Base-by-base conservation (phyloP, 2,329 filamentous ascomycete species). In the Aspergillus ustus region DNA sequence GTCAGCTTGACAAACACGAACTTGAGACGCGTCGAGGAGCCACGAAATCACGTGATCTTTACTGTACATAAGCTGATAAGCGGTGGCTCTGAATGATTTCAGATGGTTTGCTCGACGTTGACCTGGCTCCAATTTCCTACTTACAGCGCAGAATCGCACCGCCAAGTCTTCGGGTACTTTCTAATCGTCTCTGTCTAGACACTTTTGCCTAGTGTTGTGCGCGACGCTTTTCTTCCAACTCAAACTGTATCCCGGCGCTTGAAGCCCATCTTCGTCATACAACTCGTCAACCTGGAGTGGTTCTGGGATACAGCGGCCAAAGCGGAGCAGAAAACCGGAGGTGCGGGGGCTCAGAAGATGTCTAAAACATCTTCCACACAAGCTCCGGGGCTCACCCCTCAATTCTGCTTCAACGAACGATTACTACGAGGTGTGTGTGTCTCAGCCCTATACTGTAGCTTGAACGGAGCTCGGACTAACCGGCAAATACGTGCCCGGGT, bases 351-450 rank as follows among this genome's bases (percentile, higher is more conserved):
- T 57, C 62, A 62, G 56, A 77, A 70, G 48, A 82, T 82, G 80
- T 73, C 77, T 67, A 69, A 70, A 57, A 67, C 74, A 52, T 73
- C 74, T n/a, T 74, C 74, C 22, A 76, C 71, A n/a, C 67, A 71
- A 51, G 73, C 75, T 58, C 88, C 88, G 56, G 75, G 71, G 31
- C 79, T 93, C 64, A 90, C 85, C 62, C 90, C 89, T 49, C 89
- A 91, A 74, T 91, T 93, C 72, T 95, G 91, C 77, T 93, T 93
- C 75, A 89, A 89, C 13, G 87, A 88, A 57, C 83, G 84, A 51
- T 83, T 86, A 19, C 79, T 93, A 52, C 83, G 86, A 87, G 90
- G 91, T 91, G 75, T 46, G 91, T 91, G 75, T 46, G 82, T 68
- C 22, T 28, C 37, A 28, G 31, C 9, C 19, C 31, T 29, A 25